phyloP scores from a whole-genome alignment of 1,284 basidiomycete genomes.

The Xerocomus nothofagi region DNA sequence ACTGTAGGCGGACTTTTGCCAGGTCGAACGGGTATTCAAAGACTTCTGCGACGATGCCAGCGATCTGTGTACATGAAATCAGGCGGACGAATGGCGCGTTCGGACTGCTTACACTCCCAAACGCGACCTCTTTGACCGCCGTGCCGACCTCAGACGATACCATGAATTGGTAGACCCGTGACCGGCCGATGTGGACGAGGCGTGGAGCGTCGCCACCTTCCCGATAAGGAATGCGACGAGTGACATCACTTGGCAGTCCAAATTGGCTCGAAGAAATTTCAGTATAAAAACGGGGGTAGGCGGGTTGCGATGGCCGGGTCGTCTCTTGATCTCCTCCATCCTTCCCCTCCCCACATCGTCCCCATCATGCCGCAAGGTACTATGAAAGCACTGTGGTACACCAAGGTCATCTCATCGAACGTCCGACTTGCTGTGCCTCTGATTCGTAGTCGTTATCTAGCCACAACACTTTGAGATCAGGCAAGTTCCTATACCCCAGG shows the following conservation, averaged over 20 bases:
- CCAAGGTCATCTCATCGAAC: conserved; percentile 23
- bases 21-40: conserved; percentile 88
- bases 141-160: no score
- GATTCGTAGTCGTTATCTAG: conserved; percentile 28
- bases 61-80: conserved; percentile 43
- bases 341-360: not conserved
- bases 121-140: conserved; percentile 57
- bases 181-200: no score
- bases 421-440: conserved; percentile 5
- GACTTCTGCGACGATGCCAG: conserved; percentile 81
- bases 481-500: conserved; percentile 54
- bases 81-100: not conserved
- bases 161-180: no score
- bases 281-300: conserved; percentile 26
- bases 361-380: conserved; percentile 34
- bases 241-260: conserved; percentile 29
- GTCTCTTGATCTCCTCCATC: conserved; percentile 11
- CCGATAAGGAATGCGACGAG: conserved; percentile 7
- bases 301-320: conserved; percentile 2
- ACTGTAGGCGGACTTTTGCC: conserved; percentile 81
- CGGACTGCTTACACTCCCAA: conserved; percentile 49
- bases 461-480: conserved; percentile 50
- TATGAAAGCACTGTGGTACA: conserved; percentile 36
- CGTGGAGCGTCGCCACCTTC: conserved; percentile 4
- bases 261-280: conserved; percentile 17